Conservation (phyloP, 805 yeast genomes). For the Osmozyma mogii region DNA sequence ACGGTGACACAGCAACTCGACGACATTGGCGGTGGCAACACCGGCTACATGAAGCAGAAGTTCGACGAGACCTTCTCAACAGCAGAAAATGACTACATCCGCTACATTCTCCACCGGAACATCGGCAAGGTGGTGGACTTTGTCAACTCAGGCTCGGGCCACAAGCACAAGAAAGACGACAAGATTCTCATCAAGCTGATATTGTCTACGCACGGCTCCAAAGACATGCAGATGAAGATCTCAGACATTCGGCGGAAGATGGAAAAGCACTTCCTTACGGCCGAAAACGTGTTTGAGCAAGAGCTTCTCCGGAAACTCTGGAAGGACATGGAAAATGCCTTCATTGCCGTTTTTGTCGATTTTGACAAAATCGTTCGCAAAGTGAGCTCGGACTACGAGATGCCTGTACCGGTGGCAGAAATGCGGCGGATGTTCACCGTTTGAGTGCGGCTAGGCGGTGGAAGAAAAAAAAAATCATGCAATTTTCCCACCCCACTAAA, state of each 20-base stretch:
- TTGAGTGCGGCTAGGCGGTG: too few species aligned
- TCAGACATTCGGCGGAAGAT: constrained; percentile 49
- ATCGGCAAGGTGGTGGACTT: constrained; percentile 65
- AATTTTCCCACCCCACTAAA: too few species aligned
- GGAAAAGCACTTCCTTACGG: constrained; percentile 42
- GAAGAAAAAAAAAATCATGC: too few species aligned
- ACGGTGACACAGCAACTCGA: constrained; percentile 27
- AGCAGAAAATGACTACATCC: constrained; percentile 26
- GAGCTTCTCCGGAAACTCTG: constrained; percentile 57
- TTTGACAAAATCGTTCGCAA: constrained; percentile 50
- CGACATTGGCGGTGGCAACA: constrained; percentile 17
- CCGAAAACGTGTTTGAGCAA: constrained; percentile 39
- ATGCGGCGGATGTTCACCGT: too few species aligned
- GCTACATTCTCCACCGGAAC: constrained; percentile 31
- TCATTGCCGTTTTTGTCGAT: constrained; percentile 46
- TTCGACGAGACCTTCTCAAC: constrained; percentile 21
- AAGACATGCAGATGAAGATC: constrained; percentile 49
- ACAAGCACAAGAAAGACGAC: constrained; percentile 58
- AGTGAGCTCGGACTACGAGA: too few species aligned
- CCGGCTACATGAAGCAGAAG: constrained; percentile 16
- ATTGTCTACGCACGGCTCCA: constrained; percentile 47
- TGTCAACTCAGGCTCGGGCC: constrained; percentile 58
- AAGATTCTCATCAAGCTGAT: constrained; percentile 50
- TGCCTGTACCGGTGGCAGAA: too few species aligned
- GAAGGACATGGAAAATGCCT: constrained; percentile 61